These are phyloP conservation scores for Paradendryphiella salina DNA, from an alignment of 2,329 filamentous ascomycete species.

Conservation along the genomic window DNA sequence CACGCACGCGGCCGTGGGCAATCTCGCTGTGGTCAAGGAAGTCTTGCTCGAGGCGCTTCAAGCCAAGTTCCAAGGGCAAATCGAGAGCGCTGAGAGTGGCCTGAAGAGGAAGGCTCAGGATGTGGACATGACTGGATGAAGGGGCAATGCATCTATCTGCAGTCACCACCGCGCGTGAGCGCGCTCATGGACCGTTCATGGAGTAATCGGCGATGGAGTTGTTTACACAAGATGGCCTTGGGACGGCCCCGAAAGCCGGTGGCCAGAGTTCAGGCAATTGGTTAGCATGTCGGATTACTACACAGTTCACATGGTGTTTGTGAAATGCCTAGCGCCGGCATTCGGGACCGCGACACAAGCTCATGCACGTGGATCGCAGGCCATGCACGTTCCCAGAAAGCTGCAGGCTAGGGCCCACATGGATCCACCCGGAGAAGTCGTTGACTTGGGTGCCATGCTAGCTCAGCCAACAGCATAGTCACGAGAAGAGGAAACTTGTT, in stretches of 20 bases:
- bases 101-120: constrained; percentile 37
- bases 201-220: neutral
- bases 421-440: constrained; percentile 4
- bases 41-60: constrained; percentile 59
- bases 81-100: constrained; percentile 17
- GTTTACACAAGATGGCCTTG: neutral
- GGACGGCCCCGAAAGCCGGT: neutral
- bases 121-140: constrained; percentile 42
- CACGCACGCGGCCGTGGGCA: constrained; percentile 63
- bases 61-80: constrained; percentile 36
- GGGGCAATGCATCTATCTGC: neutral
- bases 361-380: neutral
- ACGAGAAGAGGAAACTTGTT: neutral
- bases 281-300: neutral
- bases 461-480: neutral
- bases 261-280: neutral
- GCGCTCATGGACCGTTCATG: neutral
- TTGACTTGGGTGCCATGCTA: constrained; percentile 6
- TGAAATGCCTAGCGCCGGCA: constrained; percentile 6
- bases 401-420: constrained; percentile 3
- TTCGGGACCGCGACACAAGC: constrained; percentile 1
- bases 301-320: neutral
- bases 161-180: neutral
- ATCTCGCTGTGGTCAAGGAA: constrained; percentile 63
- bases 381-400: neutral